phyloP scores from a whole-genome alignment of 2,329 filamentous ascomycete genomes.

The Stagonosporopsis vannaccii region DNA sequence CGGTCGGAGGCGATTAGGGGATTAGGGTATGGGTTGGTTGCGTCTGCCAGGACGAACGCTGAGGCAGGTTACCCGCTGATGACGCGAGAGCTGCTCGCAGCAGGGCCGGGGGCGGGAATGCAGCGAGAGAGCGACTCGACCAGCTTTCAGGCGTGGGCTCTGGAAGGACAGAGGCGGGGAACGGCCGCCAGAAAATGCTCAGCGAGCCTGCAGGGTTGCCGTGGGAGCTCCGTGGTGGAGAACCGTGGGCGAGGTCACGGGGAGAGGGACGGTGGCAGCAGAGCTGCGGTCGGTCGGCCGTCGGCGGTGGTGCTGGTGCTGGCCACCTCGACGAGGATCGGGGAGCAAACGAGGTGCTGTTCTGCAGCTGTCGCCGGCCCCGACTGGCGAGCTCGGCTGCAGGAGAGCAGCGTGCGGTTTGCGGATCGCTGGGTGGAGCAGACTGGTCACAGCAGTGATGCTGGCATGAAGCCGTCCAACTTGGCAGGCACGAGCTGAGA shows the following conservation, averaged over 20 bases:
- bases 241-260: slow-evolving; percentile 34
- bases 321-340: neutral
- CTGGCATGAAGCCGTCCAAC: slow-evolving; percentile 32
- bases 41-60: slow-evolving; percentile 75
- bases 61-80: slow-evolving; percentile 42
- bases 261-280: slow-evolving; percentile 23
- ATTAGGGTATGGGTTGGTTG: slow-evolving; percentile 62
- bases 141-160: slow-evolving; percentile 26
- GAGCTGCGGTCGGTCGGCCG: slow-evolving; percentile 11
- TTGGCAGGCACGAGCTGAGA: slow-evolving; percentile 30
- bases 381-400: slow-evolving; percentile 10
- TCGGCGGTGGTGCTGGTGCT: neutral
- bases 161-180: slow-evolving; percentile 12
- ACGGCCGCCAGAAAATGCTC: slow-evolving; percentile 3
- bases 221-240: slow-evolving; percentile 22
- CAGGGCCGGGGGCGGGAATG: slow-evolving; percentile 30
- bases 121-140: slow-evolving; percentile 21
- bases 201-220: slow-evolving; percentile 3
- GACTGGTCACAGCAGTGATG: slow-evolving; percentile 28
- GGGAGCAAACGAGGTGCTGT: neutral
- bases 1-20: slow-evolving; percentile 73
- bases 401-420: slow-evolving; percentile 14
- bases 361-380: slow-evolving; percentile 6
- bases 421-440: slow-evolving; percentile 10
- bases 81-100: slow-evolving; percentile 36